phyloP scores from a whole-genome alignment of 176 grass and related monocot genomes.

The Oryza coarctata region DNA sequence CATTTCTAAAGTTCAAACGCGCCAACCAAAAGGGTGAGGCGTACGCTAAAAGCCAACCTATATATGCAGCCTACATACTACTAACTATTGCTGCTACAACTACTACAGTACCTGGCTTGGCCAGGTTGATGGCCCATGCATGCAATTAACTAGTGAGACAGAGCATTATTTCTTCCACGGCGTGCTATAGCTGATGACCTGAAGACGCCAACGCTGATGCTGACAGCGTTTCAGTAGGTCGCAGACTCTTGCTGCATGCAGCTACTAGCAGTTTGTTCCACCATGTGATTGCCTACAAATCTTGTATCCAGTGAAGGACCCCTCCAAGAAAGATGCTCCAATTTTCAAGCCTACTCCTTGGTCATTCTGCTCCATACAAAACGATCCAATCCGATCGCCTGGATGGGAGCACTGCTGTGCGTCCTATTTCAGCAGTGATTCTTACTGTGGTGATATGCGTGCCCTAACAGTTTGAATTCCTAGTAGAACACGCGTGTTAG shows the following conservation, averaged over 20 bases:
- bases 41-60: constrained; percentile 27
- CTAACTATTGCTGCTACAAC: too few relatives aligned
- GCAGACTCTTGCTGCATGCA: neutral
- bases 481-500: neutral
- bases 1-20: constrained; percentile 20
- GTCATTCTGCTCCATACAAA: neutral
- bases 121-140: neutral
- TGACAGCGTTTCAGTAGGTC: constrained; percentile 23
- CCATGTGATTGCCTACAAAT: neutral
- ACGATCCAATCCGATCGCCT: neutral
- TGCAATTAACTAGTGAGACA: neutral
- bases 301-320: neutral
- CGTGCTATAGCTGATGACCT: neutral
- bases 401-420: neutral
- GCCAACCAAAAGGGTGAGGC: constrained; percentile 24
- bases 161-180: constrained; percentile 7
- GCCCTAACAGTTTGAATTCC: neutral
- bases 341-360: neutral
- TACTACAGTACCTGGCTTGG: neutral
- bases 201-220: constrained; percentile 10
- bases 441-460: neutral
- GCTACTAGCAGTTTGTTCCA: neutral
- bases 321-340: neutral
- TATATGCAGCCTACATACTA: neutral
- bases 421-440: neutral